Base-by-base conservation (phyloP, 495 filamentous ascomycete genomes). In the Aspergillus saccharolyticus region DNA sequence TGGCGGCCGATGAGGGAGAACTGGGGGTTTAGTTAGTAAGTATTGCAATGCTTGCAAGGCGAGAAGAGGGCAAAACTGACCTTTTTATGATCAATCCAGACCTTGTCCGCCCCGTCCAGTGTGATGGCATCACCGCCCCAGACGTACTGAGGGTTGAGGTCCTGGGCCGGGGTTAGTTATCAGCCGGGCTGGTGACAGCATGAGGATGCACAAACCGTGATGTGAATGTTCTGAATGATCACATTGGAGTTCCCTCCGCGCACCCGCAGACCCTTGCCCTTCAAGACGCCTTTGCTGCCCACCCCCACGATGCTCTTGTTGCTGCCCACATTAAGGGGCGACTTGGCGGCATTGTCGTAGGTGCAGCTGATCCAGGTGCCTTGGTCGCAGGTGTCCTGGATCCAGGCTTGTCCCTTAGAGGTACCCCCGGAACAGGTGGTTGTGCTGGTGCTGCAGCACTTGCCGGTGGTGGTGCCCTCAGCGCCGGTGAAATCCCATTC, bases 201-300 rank as follows among this genome's bases (percentile, higher is more conserved):
- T 22, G 1, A 22, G 44, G 24, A 42, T 16, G 12, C 0, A 52
- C 58, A 1, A 9, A 56, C 61, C 0, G 65, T 68, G 53, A 72
- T 64, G 44, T 65, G 60, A 30, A 72, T 65, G 62, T 72, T 72
- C 59, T 70, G 67, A 52, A 72, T 66, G 54, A 70, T 70, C 14
- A 70, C 62, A 47, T 65, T 65, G 19, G 25, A 50, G 42, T 49
- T 54, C 1, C 55, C 62, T 47, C 63, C 69, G 6, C 20, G 45
- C 17, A 65, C 16, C 3, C 66, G 58, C 12, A 62, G 46, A 1
- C 62, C 62, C 53, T 59, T 59, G 12, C 62, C 62, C 6, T 52
- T 49, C 33, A 65, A 33, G 1, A 65, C 59, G 54, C 73, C 74
- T 0, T 49, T 42, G 58, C 30, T 62, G 21, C 60, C 63, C 3